Conservation (phyloP, 75 land plant genomes). For the Chamaecyparis obtusa region DNA sequence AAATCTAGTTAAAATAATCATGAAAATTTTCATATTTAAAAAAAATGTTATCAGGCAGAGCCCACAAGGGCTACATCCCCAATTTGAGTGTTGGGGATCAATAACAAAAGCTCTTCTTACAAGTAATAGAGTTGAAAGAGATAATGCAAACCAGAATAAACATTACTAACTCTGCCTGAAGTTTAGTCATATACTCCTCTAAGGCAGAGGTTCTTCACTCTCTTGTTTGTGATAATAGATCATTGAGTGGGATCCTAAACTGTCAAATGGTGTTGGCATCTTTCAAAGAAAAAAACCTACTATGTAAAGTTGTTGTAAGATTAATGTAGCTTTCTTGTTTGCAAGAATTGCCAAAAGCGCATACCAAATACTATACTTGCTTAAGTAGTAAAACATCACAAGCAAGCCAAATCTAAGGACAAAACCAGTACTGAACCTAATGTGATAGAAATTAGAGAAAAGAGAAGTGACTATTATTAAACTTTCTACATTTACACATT, state of each 20-base stretch:
- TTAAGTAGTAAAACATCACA: background rate
- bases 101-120: no score
- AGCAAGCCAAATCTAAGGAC: no score
- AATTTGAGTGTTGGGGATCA: no score
- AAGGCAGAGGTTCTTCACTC: background rate
- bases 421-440: background rate
- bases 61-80: background rate
- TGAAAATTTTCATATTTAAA: background rate
- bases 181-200: background rate
- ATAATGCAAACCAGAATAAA: no score
- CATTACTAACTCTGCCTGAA: background rate
- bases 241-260: no score
- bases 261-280: no score
- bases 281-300: background rate
- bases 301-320: background rate
- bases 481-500: no score
- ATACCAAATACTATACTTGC: background rate
- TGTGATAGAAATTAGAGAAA: background rate
- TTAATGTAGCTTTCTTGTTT: background rate
- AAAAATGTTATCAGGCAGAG: background rate
- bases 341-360: no score
- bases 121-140: no score
- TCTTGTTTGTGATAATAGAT: no score
- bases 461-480: no score
- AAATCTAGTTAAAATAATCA: background rate